phyloP scores from a whole-genome alignment of 345 rosid genomes.

The Boechera divaricarpa region DNA sequence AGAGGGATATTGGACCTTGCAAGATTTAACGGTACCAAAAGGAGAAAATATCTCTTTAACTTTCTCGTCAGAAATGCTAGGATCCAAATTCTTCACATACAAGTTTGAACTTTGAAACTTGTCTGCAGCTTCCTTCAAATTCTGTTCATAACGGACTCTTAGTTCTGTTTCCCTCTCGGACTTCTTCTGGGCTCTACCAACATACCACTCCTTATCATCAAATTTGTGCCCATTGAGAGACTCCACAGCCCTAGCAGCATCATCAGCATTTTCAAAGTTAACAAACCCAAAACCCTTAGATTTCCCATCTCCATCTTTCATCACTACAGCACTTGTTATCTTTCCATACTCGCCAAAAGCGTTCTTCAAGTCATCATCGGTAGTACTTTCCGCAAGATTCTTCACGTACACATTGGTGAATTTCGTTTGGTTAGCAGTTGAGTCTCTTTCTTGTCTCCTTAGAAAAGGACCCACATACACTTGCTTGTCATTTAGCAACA shows the following conservation, averaged over 20 bases:
- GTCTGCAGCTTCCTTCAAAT: constrained; percentile 84
- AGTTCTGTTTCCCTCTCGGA: constrained; percentile 86
- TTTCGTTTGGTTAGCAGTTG: constrained; percentile 49
- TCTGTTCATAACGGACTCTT: constrained; percentile 76
- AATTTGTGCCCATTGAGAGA: constrained; percentile 75
- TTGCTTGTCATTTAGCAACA: constrained; percentile 94
- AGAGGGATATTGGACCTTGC: constrained; percentile 64
- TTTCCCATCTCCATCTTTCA: constrained; percentile 85
- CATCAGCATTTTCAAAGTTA: constrained; percentile 83
- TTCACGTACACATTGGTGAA: constrained; percentile 93
- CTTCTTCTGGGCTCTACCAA: constrained; percentile 93
- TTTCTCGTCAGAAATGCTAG: constrained; percentile 83
- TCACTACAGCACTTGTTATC: constrained; percentile 87
- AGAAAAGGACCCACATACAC: constrained; percentile 94
- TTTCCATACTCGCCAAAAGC: constrained; percentile 81
- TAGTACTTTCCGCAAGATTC: constrained; percentile 69
- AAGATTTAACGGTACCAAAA: constrained; percentile 83
- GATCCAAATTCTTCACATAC: constrained; percentile 87
- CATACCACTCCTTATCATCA: constrained; percentile 93
- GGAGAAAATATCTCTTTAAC: constrained; percentile 82
- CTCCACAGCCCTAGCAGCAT: constrained; percentile 88
- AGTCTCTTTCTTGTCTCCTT: constrained; percentile 89
- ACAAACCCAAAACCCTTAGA: constrained; percentile 93
- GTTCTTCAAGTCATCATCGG: constrained; percentile 76
- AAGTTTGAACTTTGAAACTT: constrained; percentile 83